Evolutionary conservation across 345 rosid species (phyloP), one percentile per base, ranked within the genome.

Genomic region (Syzygium oleosum): DNA sequence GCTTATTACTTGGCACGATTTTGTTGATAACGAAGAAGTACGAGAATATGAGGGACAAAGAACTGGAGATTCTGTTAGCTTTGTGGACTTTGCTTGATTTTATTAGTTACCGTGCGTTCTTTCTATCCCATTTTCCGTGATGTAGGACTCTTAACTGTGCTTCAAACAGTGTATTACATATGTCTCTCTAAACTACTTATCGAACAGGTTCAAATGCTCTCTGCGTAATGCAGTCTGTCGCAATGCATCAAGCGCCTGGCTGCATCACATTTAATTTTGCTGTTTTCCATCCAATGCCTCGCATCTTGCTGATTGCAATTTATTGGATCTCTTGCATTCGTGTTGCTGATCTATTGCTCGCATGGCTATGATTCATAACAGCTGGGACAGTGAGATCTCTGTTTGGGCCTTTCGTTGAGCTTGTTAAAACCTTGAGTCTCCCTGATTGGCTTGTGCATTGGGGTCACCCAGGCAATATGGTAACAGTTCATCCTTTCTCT

Each of bases 391-490:
- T 95, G 84, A 94, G 91, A 86, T 94, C 98, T 91, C 90, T 93
- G 17, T 88, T 93, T 59, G 95, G 93, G 79, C 99, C 99, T 19
- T 92, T 95, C 84, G 98, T 91, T 91, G 98, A 98, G 93, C 88
- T 95, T 87, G 96, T 98, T 84, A 93, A 94, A 88, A 92, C 97
- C 15, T 92, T 83, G 92, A 94, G 93, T 90, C 95, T 96, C 85
- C 99, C 98, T 85, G 96, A 79, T 34, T 96, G 97, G 98, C 98
- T 97, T 58, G 97, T 97, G 84, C 99, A 98, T 43, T 98, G 99
- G 99, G 99, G 98, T 43, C 98, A 96, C 87, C 98, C 97, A 4
- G 99, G 98, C 55, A 96, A 95, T 92, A 96, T 96, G 98, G 98
- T 94, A 92, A 58, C 29, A 51, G 49, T 54, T 65, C 80, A 61